Evolutionary conservation across 345 rosid genomes (phyloP).

Genomic region (Murraya paniculata): DNA sequence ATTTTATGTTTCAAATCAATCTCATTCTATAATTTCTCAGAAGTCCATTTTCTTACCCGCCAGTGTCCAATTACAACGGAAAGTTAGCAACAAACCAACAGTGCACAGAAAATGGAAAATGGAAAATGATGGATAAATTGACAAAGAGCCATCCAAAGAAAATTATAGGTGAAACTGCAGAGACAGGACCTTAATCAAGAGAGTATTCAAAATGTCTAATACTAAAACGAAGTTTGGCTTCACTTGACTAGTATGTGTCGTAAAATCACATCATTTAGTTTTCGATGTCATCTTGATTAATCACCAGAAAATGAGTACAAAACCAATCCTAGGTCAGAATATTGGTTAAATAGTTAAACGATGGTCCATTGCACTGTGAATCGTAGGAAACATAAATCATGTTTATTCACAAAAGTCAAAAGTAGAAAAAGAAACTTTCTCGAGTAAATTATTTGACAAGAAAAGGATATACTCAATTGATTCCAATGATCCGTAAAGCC

Average conservation of each 20-base stretch:
- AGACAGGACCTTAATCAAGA: neutral
- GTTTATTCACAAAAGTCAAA: neutral
- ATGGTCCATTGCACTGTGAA: neutral
- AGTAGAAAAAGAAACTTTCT: neutral
- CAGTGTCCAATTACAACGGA: neutral
- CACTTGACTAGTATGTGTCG: neutral
- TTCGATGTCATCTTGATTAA: neutral
- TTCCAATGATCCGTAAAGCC: neutral
- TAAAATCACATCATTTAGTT: neutral
- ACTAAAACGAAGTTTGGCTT: neutral
- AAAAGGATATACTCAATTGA: neutral
- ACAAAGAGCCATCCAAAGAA: neutral
- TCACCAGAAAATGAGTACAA: neutral
- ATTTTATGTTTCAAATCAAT: neutral
- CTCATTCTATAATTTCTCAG: neutral
- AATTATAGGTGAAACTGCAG: neutral
- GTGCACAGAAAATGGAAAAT: neutral
- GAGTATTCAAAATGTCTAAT: neutral
- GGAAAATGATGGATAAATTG: constrained; percentile 1
- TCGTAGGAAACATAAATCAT: neutral
- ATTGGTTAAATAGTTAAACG: neutral
- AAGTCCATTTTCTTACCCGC: neutral
- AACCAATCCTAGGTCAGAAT: neutral
- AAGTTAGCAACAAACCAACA: neutral
- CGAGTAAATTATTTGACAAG: neutral